These are phyloP conservation scores for Solanum piurae DNA, from an alignment of 257 asterid species.

Conservation along the genomic window DNA sequence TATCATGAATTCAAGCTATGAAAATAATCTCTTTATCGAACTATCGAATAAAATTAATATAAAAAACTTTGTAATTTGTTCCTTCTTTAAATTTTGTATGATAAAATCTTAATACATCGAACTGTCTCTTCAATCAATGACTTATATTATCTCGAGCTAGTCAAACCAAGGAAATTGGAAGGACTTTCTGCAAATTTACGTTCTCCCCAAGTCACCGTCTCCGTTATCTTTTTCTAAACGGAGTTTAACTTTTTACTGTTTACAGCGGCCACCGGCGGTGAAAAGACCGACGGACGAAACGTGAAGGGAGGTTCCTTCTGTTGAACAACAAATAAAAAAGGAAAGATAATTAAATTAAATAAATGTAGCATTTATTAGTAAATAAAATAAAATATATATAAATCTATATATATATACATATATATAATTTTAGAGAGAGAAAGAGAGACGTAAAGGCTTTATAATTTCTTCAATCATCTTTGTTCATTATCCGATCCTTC, in stretches of 20 bases:
- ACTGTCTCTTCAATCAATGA: neutral
- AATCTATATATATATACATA: no score
- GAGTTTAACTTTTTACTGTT: neutral
- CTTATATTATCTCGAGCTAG: neutral
- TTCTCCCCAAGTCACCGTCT: neutral
- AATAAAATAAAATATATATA: neutral
- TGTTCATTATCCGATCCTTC: conserved; percentile 39
- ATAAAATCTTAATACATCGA: neutral
- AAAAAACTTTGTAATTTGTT: neutral
- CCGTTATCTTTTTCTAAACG: neutral
- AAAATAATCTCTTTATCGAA: no score
- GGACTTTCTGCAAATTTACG: neutral
- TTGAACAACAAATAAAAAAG: neutral
- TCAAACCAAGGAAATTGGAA: neutral
- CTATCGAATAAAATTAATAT: no score
- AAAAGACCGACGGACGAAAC: neutral
- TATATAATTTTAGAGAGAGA: neutral
- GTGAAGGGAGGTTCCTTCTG: neutral
- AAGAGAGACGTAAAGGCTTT: conserved; percentile 37
- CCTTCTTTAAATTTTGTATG: rapidly evolving
- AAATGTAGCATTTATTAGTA: neutral
- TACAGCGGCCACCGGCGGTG: neutral
- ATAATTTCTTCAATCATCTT: conserved; percentile 15
- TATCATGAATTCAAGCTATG: no score
- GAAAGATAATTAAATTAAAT: neutral